Evolutionary conservation across 2,329 filamentous ascomycete genomes (phyloP).

Genomic region (Arthroderma sp.): DNA sequence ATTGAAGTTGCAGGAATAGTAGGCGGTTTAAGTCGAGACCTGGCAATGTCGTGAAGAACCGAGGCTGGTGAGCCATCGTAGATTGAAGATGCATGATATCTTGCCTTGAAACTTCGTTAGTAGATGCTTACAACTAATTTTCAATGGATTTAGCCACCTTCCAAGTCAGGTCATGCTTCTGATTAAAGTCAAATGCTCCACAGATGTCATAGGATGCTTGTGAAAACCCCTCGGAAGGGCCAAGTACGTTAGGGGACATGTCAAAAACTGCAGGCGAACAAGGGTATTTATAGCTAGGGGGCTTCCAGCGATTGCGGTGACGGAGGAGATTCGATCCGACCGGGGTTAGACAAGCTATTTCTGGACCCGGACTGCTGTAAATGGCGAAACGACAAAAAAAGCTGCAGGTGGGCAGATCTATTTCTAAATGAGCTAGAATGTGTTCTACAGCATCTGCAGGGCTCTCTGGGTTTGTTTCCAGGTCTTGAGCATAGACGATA

Average conservation of each 20-base stretch:
- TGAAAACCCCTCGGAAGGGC: slow-evolving; percentile 9
- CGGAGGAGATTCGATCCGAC: slow-evolving; percentile 4
- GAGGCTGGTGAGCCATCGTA: slow-evolving; percentile 5
- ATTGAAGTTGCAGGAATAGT: not conserved
- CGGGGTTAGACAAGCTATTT: slow-evolving; percentile 6
- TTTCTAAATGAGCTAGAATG: not conserved
- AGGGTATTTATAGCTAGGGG: not conserved
- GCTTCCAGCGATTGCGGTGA: slow-evolving; percentile 2
- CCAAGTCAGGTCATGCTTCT: slow-evolving; percentile 7
- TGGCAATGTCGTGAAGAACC: slow-evolving; percentile 2
- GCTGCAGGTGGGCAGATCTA: not conserved
- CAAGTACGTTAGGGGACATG: slow-evolving; percentile 6
- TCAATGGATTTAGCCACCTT: not conserved
- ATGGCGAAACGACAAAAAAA: slow-evolving; percentile 11
- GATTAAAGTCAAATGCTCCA: slow-evolving; percentile 8
- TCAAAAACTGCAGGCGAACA: slow-evolving; percentile 6
- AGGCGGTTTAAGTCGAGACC: not conserved
- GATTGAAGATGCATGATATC: slow-evolving; percentile 2
- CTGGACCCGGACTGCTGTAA: not conserved
- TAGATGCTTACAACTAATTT: not conserved
- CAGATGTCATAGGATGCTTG: slow-evolving; percentile 4
- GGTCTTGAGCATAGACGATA: slow-evolving; percentile 3
- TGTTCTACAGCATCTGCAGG: slow-evolving; percentile 3
- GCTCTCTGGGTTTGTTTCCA: not conserved
- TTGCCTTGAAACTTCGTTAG: not conserved